A percentile compares a stretch with the other conserved stretches of the same genome.
Evolutionary conservation across 78 protist genomes (phyloP).

Genomic region (Thecamonas trahens): DNA sequence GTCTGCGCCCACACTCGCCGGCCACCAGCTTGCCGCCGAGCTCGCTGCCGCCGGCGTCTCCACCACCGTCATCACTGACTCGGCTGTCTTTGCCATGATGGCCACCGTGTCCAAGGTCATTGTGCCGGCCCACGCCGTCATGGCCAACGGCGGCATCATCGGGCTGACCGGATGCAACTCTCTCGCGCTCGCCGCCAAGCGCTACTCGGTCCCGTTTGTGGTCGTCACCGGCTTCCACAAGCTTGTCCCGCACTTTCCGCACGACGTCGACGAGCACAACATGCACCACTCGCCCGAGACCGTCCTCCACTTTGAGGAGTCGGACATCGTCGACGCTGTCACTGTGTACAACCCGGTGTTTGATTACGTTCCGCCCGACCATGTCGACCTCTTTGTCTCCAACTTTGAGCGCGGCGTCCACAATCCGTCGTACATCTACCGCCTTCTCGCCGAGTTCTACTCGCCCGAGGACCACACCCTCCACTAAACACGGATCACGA

Average conservation of each 20-base stretch:
- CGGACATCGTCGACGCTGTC: neutral
- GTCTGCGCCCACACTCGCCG: constrained; percentile 37
- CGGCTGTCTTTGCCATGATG: constrained; percentile 88
- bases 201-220: constrained; percentile 82
- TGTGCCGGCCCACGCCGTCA: constrained; percentile 45
- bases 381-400: constrained; percentile 77
- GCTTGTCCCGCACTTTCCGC: constrained; percentile 73
- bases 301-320: too few relatives aligned
- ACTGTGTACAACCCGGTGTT: constrained; percentile 56
- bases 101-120: constrained; percentile 83
- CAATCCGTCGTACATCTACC: constrained; percentile 78
- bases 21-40: constrained; percentile 51
- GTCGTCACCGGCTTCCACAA: constrained; percentile 81
- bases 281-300: too few relatives aligned
- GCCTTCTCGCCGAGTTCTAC: constrained; percentile 74
- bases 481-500: too few relatives aligned
- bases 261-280: too few relatives aligned
- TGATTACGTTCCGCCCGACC: constrained; percentile 90
- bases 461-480: constrained; percentile 74
- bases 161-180: constrained; percentile 73
- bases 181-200: constrained; percentile 85
- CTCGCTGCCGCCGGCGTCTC: constrained; percentile 41
- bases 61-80: constrained; percentile 71
- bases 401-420: constrained; percentile 65
- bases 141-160: constrained; percentile 94